Evolutionary conservation across 1,284 basidiomycete species (phyloP), one percentile per base, ranked within the genome.

Genomic region (Ustilago bromivora): DNA sequence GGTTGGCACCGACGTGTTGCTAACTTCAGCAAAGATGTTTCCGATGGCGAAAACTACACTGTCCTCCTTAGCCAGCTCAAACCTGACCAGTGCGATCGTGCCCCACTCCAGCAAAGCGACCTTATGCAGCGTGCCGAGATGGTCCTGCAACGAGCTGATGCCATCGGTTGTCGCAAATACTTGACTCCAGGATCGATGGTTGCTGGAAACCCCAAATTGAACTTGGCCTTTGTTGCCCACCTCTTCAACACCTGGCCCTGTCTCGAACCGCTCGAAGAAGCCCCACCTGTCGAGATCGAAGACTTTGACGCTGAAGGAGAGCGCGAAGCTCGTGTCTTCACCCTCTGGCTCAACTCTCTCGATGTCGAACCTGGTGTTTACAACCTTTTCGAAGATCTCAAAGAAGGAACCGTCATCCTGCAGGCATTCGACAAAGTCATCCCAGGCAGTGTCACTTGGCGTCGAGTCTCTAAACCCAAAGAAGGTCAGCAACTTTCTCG

Each of bases 231-330:
- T 86, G 96, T 98, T 64, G 96, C 97, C 55, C 96, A 98, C 87
- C 90, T 99, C 61, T 99, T 99, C 91, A 99, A 99, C 89, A 98
- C 94, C 2, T 92, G 94, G 88, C 96, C 96, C 2, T 84, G 85
- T 49, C 80, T 86, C 36, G 85, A 86, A 76, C 96, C 96, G 3
- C 90, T 98, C 52, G 94, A 97, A 83, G 95, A 96, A 85, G 91
- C 88, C 19, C 93, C 84, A 13, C 89, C 90, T 0, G 88, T 89
- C 54, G 91, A 90, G 7, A 91, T 98, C 47, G 96, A 98, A 85
- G 97, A 99, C 88, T 99, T 98, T 86, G 96, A 99, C 80, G 96
- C 96, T 1, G 96, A 99, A 87, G 96, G 96, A 72, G 96, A 99
- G 87, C 91, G 96, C 62, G 96, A 99, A 87, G 96, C 96, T 5